Evolutionary conservation across 208 protist genomes (phyloP).

Genomic region (Acanthamoeba royreba): DNA sequence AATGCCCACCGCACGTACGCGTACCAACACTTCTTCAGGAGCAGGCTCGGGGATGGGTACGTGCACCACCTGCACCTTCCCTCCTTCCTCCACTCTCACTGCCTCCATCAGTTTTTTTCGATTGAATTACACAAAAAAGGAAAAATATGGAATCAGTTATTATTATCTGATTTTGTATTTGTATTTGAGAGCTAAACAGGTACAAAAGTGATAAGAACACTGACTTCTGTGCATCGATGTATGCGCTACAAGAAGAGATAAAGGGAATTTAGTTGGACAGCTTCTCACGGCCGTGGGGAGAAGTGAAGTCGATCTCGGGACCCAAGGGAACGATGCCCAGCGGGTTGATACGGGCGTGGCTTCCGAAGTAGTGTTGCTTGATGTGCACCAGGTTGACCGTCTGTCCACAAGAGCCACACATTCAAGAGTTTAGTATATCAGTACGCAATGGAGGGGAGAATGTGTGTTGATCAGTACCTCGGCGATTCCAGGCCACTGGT

Average conservation of each 20-base stretch:
- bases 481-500: constrained; percentile 76
- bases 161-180: too few species aligned
- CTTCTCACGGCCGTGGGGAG: neutral
- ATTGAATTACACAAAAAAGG: too few species aligned
- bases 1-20: neutral
- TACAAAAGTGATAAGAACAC: too few species aligned
- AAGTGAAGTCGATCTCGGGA: constrained; percentile 50
- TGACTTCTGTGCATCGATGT: too few species aligned
- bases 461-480: neutral
- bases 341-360: constrained; percentile 83
- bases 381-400: constrained; percentile 87
- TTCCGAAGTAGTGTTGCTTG: constrained; percentile 77
- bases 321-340: constrained; percentile 81
- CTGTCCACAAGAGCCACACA: too few species aligned
- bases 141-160: too few species aligned
- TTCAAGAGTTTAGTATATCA: neutral
- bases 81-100: neutral
- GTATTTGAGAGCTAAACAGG: too few species aligned
- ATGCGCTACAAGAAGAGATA: too few species aligned
- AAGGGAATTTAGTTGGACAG: neutral
- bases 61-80: neutral
- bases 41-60: neutral
- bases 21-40: neutral
- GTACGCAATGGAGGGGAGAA: neutral
- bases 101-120: too few species aligned